phyloP scores from a whole-genome alignment of 257 asterid species.

The Nicotiana undulata region DNA sequence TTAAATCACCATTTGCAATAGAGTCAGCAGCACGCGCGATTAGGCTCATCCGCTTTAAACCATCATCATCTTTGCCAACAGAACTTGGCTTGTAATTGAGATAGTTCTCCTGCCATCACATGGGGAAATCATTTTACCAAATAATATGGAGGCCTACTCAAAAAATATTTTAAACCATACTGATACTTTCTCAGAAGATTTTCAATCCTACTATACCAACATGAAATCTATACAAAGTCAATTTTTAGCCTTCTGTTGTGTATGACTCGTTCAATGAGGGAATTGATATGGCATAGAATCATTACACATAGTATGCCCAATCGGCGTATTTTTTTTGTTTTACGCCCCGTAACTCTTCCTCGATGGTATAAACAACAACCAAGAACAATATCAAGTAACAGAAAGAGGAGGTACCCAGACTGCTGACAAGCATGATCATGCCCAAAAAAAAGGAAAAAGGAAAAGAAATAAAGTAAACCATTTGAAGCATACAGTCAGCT shows the following conservation, averaged over 20 bases:
- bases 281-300: background rate
- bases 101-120: conserved; percentile 71
- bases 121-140: background rate
- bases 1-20: conserved; percentile 91
- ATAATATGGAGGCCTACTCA: background rate
- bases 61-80: conserved; percentile 68
- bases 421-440: background rate
- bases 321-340: no score
- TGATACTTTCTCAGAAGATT: background rate
- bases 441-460: background rate
- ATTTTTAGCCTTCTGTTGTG: background rate
- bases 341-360: no score
- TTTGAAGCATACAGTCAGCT: background rate
- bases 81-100: conserved; percentile 81
- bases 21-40: conserved; percentile 93
- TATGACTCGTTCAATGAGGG: background rate
- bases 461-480: background rate
- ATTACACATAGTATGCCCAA: no score
- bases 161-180: background rate
- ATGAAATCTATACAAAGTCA: background rate
- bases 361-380: background rate
- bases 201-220: background rate
- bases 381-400: background rate
- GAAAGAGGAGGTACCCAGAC: background rate
- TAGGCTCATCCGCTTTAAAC: conserved; percentile 62